Base-by-base conservation (phyloP, 83 land plant genomes). In the Diphasiastrum complanatum region DNA sequence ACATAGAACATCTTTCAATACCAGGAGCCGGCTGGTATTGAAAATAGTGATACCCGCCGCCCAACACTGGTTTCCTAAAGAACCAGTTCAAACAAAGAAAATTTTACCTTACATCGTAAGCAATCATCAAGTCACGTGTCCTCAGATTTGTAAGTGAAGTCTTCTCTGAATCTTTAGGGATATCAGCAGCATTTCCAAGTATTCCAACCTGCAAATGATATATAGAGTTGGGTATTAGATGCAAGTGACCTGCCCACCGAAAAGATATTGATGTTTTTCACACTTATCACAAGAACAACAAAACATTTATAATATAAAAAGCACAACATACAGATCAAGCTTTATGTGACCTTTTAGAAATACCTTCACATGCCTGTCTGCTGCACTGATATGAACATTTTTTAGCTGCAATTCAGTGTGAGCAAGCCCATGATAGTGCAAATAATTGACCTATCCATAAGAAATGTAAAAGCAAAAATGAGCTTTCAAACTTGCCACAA, bases 391-490 rank as follows among this genome's bases (percentile, higher is more conserved):
- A 59, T 91, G 97, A 51, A 91, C 78, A 83, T 91, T 91, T 38
- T 91, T 85, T 19, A 91, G 78, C 55, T 84, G 77, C 40, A 91
- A 45, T 75, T 91, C 89, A 1, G 93, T 91, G 58, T 86, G 93
- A 22, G 97, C 93, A 63, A 86, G 71, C 41, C 97, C 97, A 70
- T 83, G 97, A 57, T 84, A 78, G 38, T 91, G 97, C 71, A 86
- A 69, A 61, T 91, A 91, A 57, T 91, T 90, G 10, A 90, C 92
- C 96, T 90, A 67, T 24, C 26, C 8, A 6, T 24, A 34, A 26
- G 22, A 64, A 33, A 25, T 2, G 51, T 33, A 14, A 5, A 12
- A 12, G 50, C n/a, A 33, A 14, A 14, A 22, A 16, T 59, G 27
- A 29, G 57, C 10, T 5, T 56, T 56, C 22, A 19, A 27, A 32